Base-by-base conservation (phyloP, 2,329 filamentous ascomycete genomes). In the Helotiales sp. region DNA sequence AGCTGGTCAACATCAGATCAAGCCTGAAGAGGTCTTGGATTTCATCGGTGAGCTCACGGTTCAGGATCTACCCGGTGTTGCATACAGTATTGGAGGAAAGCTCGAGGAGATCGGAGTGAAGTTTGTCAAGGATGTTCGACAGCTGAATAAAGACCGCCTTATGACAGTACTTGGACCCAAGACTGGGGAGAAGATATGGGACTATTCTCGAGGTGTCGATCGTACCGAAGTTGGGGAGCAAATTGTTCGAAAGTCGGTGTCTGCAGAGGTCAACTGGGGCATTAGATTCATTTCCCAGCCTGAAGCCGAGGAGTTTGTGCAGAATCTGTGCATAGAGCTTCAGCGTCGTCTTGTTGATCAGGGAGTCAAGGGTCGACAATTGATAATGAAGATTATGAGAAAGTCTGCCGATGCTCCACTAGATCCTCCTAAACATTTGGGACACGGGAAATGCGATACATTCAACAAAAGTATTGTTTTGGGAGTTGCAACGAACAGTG, bases 181-280 rank as follows among this genome's bases (percentile, higher is more conserved):
- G 79, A 99, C 94, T 0, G 93, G 95, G 3, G 91, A 93, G 72
- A 97, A 91, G 77, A 83, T 99, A 0, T 95, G 91, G 85, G 93
- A 97, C 61, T 98, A 97, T 78, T 86, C 95, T 24, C 88, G 93
- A 6, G 96, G 96, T 2, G 93, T 98, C 58, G 96, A 99, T 79
- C 86, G 85, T 59, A 85, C 88, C 1, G 93, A 97, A 78, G 93
- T 98, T 6, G 95, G 94, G 34, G 91, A 95, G 65, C 91, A 96
- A 75, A 87, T 91, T 0, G 83, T 93, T 17, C 89, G 96, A 63
- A 99, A 98, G 77, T 98, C 95, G 0, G 93, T 99, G 0, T 98
- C 96, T 1, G 95, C 95, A 0, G 96, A 99, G 77, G 93, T 99
- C 69, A 99, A 96, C 74, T 99, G 96, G 96, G 96, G 96, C 2